Percentiles rank a stretch among this genome's conserved stretches.
These are phyloP conservation scores for Beverwykella pulmonaria DNA, from an alignment of 495 filamentous ascomycete species.

Conservation along the genomic window DNA sequence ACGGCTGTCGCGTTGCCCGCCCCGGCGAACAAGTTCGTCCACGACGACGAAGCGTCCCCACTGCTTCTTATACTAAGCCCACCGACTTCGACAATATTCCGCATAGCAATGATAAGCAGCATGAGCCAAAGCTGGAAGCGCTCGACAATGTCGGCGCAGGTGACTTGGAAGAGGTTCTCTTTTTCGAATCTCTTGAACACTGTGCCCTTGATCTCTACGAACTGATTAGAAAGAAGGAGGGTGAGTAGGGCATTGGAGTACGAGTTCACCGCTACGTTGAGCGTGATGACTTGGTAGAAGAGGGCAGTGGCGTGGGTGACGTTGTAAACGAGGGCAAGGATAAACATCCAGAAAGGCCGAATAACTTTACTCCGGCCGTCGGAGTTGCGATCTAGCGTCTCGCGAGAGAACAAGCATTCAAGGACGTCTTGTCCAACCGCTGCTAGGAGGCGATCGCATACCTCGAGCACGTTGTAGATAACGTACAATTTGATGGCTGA, in stretches of 20 bases:
- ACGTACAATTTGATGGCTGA: constrained; percentile 98
- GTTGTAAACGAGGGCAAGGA: constrained; percentile 84
- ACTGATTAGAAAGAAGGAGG: constrained; percentile 90
- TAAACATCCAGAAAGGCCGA: constrained; percentile 86
- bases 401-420: constrained; percentile 90
- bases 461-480: constrained; percentile 94
- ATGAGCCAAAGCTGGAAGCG: constrained; percentile 98
- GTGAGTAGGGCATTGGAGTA: constrained; percentile 96
- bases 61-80: constrained; percentile 54
- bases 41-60: not conserved
- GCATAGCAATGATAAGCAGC: constrained; percentile 89
- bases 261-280: constrained; percentile 98
- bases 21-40: constrained; percentile 29
- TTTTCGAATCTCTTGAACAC: constrained; percentile 99
- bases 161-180: constrained; percentile 94
- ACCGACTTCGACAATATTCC: constrained; percentile 93
- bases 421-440: constrained; percentile 94
- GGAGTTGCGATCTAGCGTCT: constrained; percentile 83
- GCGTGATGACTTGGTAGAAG: constrained; percentile 95
- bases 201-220: constrained; percentile 96
- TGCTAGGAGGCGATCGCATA: constrained; percentile 81
- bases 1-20: constrained; percentile 51
- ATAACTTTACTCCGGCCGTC: constrained; percentile 92
- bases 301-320: constrained; percentile 81
- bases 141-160: constrained; percentile 95